A percentile compares a stretch with the other conserved stretches of the same genome.
Evolutionary conservation across 805 yeast genomes (phyloP).

Genomic region (Zygotorulaspora danielsina): DNA sequence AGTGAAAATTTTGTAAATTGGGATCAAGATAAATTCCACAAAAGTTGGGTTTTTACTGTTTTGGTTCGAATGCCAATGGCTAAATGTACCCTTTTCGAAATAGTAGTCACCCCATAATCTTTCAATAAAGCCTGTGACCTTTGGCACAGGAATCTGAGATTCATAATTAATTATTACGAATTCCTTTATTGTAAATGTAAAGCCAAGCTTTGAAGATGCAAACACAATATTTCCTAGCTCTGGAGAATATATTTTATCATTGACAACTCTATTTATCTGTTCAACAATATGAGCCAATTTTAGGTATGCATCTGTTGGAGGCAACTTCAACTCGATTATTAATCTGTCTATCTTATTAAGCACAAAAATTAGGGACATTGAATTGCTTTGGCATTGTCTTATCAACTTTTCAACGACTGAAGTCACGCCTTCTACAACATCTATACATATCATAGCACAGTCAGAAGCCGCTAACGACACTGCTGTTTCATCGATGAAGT

Average conservation of each 20-base stretch:
- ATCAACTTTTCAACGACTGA: constrained; percentile 51
- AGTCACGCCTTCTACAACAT: constrained; percentile 77
- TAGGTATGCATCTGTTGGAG: constrained; percentile 67
- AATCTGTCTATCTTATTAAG: constrained; percentile 82
- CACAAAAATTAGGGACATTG: constrained; percentile 54
- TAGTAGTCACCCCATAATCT: constrained; percentile 77
- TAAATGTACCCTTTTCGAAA: constrained; percentile 46
- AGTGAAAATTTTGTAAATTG: constrained; percentile 71
- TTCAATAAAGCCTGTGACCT: constrained; percentile 41
- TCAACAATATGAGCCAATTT: constrained; percentile 61
- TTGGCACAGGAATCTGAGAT: constrained; percentile 35
- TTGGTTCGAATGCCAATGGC: neutral
- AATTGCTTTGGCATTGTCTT: constrained; percentile 46
- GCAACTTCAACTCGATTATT: constrained; percentile 71
- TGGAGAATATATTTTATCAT: constrained; percentile 50
- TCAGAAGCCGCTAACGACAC: constrained; percentile 59
- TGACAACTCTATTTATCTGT: constrained; percentile 55
- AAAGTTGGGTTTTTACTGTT: constrained; percentile 45
- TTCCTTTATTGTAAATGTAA: constrained; percentile 62
- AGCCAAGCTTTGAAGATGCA: constrained; percentile 59
- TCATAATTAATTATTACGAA: constrained; percentile 53
- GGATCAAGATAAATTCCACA: constrained; percentile 63
- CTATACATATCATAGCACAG: constrained; percentile 67
- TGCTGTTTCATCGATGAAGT: constrained; percentile 72
- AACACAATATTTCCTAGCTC: constrained; percentile 64